These are phyloP conservation scores for Anacardium occidentale DNA, from an alignment of 345 rosid genomes.

Conservation along the genomic window DNA sequence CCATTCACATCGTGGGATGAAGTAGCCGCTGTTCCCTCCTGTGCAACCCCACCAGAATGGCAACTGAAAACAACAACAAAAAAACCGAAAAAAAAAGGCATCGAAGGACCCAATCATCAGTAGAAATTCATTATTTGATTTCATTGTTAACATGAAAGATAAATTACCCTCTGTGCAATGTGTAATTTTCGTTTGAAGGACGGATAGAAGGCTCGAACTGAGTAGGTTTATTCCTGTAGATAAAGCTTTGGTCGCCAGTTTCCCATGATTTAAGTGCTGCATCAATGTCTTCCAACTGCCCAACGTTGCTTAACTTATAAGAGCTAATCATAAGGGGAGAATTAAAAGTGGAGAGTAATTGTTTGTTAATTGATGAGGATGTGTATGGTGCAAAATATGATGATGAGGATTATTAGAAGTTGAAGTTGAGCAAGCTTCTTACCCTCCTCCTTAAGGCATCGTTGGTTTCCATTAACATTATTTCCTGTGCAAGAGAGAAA, in stretches of 20 bases:
- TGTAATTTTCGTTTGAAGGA: conserved; percentile 11
- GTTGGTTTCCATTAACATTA: conserved; percentile 29
- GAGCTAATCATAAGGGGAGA: no score
- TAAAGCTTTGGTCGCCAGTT: conserved; percentile 11
- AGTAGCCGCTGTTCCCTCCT: conserved; percentile 14
- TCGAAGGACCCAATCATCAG: no score
- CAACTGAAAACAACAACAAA: conserved; percentile 17
- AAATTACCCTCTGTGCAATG: conserved; percentile 10
- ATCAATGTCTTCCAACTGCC: conserved; percentile 27
- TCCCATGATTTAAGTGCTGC: conserved; percentile 15
- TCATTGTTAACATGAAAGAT: no score
- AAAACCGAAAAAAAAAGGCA: neutral
- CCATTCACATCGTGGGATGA: conserved; percentile 25
- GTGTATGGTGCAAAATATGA: no score
- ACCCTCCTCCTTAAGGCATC: conserved; percentile 31
- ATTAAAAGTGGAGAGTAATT: no score
- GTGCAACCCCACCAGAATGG: conserved; percentile 11
- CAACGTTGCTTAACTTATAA: neutral
- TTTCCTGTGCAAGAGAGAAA: conserved; percentile 24
- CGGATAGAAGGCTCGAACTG: conserved; percentile 6
- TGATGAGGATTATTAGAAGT: no score
- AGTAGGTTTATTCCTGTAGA: conserved; percentile 8
- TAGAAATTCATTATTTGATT: no score
- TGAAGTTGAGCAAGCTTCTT: neutral
- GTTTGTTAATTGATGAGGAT: no score